Base-by-base conservation (phyloP, 257 asterid species). In the Solanum appendiculatum region DNA sequence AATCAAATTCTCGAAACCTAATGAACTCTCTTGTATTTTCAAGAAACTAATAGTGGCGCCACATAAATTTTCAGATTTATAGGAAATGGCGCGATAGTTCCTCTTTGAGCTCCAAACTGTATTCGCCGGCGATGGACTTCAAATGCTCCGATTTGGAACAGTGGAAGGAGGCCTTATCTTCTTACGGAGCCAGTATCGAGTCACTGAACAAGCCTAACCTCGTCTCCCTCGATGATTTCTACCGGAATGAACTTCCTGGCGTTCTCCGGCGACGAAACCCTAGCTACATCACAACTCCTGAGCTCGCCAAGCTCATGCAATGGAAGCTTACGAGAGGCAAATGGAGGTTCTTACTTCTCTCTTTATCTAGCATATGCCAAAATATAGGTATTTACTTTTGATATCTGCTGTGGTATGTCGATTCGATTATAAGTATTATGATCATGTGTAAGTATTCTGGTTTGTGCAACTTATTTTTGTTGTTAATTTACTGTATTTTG, bases 251-350 rank as follows among this genome's bases (percentile, higher is more conserved):
- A 78, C 99, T 96, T 54, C 96, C 98, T 7, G 21, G 69, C 39
- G 92, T 95, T 70, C 92, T 96, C 89, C 95, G 86, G 84, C 75
- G 87, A 37, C 93, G 98, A 44, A 91, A 89, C 93, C 99, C 98
- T 84, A 87, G 70, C 33, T 93, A 94, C 90, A 91, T 96, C 82
- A 93, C 96, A 31, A 89, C 92, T 37, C 68, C 87, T 0, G 99
- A 96, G 86, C 97, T 96, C 89, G 87, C 95, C 40, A 85, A 93
- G 73, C 94, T 96, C 83, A 92, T 95, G 96, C 93, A 95, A 86
- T 96, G 99, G 99, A 96, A 96, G 91, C 98, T 96, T 86, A 86
- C 93, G 44, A 93, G 99, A 64, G 98, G 98, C 3, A 96, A 96
- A 90, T 95, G 96, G 95, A 91, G 98, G 87, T 69, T 70, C 0